Evolutionary conservation across 805 yeast species (phyloP).

Genomic region (Ogataea philodendri): DNA sequence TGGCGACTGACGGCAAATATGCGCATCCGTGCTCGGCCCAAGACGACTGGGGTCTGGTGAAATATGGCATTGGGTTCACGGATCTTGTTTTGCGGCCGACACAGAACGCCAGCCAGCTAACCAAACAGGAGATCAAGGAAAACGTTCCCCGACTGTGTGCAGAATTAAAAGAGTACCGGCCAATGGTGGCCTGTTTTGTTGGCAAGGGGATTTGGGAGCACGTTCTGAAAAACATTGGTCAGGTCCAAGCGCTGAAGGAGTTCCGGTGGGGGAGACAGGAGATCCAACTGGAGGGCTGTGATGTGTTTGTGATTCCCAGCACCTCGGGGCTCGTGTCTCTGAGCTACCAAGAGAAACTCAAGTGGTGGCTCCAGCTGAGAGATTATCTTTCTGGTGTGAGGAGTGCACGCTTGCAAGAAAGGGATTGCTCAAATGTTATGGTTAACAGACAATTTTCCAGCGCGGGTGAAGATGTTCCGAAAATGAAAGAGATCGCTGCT

Average conservation of each 20-base stretch:
- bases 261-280: slow-evolving; percentile 57
- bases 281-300: slow-evolving; percentile 23
- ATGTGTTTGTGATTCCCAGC: slow-evolving; percentile 61
- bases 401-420: neutral
- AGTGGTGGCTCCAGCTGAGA: slow-evolving; percentile 46
- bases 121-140: slow-evolving; percentile 47
- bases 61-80: slow-evolving; percentile 61
- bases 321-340: slow-evolving; percentile 71
- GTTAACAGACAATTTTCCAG: neutral
- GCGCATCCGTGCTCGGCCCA: slow-evolving; percentile 10
- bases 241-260: slow-evolving; percentile 27
- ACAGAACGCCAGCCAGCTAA: slow-evolving; percentile 52
- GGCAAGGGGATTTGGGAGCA: slow-evolving; percentile 79
- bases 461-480: neutral
- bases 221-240: slow-evolving; percentile 40
- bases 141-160: slow-evolving; percentile 52
- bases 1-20: slow-evolving; percentile 7
- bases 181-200: slow-evolving; percentile 52
- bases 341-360: slow-evolving; percentile 43
- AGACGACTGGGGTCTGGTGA: slow-evolving; percentile 32
- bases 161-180: slow-evolving; percentile 40
- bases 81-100: slow-evolving; percentile 70
- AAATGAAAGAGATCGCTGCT: slow-evolving; percentile 6
- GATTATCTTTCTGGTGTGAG: slow-evolving; percentile 19
- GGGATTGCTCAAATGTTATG: too few species aligned